A percentile compares a stretch with the other conserved stretches of the same genome.
Evolutionary conservation across 2,329 filamentous ascomycete species (phyloP).

Genomic region (Colletotrichum sp.): DNA sequence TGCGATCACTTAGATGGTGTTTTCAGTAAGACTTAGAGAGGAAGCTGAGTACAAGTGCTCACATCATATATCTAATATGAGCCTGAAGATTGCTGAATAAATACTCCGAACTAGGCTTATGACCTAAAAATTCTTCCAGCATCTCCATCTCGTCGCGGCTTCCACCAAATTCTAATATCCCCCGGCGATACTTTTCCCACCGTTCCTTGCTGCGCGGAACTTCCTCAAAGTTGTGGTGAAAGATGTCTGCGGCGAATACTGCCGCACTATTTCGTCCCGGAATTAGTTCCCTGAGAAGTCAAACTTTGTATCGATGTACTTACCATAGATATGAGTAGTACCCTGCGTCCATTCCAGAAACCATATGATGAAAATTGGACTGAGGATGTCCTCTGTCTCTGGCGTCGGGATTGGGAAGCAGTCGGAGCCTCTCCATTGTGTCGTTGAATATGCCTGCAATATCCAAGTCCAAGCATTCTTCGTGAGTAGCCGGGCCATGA

Average conservation of each 20-base stretch:
- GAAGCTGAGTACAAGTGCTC: no score
- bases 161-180: neutral
- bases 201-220: neutral
- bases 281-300: accelerated
- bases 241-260: neutral
- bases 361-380: neutral
- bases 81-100: neutral
- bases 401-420: neutral
- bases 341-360: neutral
- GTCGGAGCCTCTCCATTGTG: neutral
- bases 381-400: neutral
- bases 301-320: accelerated
- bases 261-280: accelerated
- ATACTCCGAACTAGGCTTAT: neutral
- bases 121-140: neutral
- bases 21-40: no score
- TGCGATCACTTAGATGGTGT: no score
- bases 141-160: neutral
- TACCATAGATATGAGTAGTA: neutral
- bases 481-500: accelerated
- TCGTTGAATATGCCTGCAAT: accelerated
- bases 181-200: accelerated
- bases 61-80: no score
- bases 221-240: neutral
- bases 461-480: neutral